Percentiles rank a stretch among this genome's conserved stretches.
phyloP scores from a whole-genome alignment of 306 rosid genomes.

The Gastrolobium bilobum region DNA sequence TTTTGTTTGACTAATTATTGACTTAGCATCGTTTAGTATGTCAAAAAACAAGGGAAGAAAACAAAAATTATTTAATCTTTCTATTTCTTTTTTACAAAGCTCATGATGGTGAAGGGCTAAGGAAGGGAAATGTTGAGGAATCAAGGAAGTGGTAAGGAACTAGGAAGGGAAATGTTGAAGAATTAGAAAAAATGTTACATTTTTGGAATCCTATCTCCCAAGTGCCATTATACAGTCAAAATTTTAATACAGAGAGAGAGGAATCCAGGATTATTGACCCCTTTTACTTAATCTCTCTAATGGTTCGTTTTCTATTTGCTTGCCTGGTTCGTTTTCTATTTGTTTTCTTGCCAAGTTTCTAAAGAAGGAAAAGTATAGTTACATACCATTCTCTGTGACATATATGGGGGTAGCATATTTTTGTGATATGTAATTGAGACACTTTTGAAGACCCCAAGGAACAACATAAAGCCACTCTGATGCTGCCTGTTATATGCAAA shows the following conservation, averaged over 20 bases:
- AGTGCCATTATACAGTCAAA: conserved; percentile 2
- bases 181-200: background rate
- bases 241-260: background rate
- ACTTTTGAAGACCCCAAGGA: conserved; percentile 93
- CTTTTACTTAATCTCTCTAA: background rate
- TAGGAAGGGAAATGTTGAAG: background rate
- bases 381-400: conserved; percentile 91
- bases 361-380: conserved; percentile 26
- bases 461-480: conserved; percentile 96
- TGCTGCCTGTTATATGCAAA: conserved; percentile 81
- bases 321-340: background rate
- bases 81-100: background rate
- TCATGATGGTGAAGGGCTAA: background rate
- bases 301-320: too few species aligned
- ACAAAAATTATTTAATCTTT: background rate
- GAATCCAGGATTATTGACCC: background rate
- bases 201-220: background rate
- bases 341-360: conserved; percentile 11
- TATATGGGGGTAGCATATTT: conserved; percentile 71
- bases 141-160: background rate
- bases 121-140: background rate
- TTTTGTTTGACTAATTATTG: background rate
- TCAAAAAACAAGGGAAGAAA: background rate
- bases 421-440: conserved; percentile 73
- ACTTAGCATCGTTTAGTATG: background rate